Percentiles rank a stretch among this genome's conserved stretches.
Evolutionary conservation across 192 early-diverging fungal species (phyloP).

Genomic region (Backusella mclennaniae): DNA sequence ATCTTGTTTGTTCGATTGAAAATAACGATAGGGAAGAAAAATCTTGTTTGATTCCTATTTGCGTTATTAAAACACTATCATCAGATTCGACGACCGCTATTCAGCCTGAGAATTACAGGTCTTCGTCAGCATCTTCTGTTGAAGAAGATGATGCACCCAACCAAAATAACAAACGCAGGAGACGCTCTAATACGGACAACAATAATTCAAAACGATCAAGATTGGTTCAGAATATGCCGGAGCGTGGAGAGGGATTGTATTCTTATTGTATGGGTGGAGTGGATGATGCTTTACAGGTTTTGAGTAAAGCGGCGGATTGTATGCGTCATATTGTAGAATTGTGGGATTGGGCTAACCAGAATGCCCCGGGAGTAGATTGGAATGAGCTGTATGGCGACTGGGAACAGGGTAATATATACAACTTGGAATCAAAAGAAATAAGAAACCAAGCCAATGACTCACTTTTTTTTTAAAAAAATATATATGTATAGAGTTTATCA

Average conservation of each 20-base stretch:
- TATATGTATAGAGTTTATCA: slow-evolving; percentile 10
- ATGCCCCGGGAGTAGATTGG: not conserved
- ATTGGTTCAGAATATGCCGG: not conserved
- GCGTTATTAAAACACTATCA: slow-evolving; percentile 11
- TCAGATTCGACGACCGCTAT: not conserved
- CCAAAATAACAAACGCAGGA: not conserved
- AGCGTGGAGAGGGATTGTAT: slow-evolving; percentile 11
- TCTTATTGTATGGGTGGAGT: slow-evolving; percentile 25
- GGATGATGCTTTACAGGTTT: slow-evolving; percentile 19
- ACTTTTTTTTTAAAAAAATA: not conserved
- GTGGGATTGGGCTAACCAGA: slow-evolving; percentile 19
- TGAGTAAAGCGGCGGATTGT: slow-evolving; percentile 28
- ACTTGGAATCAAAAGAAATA: not conserved
- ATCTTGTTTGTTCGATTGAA: slow-evolving; percentile 19
- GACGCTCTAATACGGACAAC: not conserved
- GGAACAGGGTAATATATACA: slow-evolving; percentile 25
- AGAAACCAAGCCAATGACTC: not conserved
- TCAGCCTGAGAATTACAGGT: not conserved
- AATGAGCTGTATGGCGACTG: slow-evolving; percentile 3
- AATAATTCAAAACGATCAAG: not conserved
- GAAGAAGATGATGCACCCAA: not conserved
- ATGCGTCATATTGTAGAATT: slow-evolving; percentile 25
- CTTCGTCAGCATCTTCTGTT: not conserved
- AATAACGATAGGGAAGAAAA: slow-evolving; percentile 17
- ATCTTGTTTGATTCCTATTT: slow-evolving; percentile 33